These are phyloP conservation scores for Vachellia pachyceras DNA, from an alignment of 306 rosid species.

Conservation along the genomic window DNA sequence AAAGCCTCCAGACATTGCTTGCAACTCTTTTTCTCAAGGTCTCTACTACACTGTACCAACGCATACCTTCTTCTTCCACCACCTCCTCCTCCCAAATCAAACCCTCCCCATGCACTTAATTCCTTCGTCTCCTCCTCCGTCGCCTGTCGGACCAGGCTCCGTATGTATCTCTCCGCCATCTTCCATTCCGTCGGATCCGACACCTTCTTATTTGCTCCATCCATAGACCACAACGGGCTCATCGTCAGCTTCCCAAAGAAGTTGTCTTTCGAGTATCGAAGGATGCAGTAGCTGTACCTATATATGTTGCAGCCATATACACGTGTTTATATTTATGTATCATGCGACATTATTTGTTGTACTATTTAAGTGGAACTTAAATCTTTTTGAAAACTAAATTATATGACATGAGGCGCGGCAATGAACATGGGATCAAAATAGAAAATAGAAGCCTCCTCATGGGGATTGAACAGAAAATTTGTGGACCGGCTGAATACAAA, in stretches of 20 bases:
- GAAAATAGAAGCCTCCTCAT: not conserved
- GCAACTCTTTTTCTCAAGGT: conserved; percentile 37
- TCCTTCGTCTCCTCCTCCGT: not conserved
- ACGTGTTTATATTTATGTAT: no score
- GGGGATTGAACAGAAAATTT: not conserved
- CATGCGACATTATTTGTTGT: no score
- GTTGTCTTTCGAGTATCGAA: not conserved
- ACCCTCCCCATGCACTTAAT: not conserved
- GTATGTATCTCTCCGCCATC: not conserved
- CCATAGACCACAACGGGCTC: not conserved
- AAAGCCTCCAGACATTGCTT: conserved; percentile 42
- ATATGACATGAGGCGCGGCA: no score
- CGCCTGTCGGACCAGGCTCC: not conserved
- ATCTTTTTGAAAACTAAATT: no score
- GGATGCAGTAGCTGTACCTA: not conserved
- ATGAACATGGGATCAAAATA: not conserved
- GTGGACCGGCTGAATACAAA: not conserved
- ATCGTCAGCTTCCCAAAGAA: not conserved
- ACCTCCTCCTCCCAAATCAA: not conserved
- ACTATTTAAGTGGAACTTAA: no score
- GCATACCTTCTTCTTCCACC: not conserved
- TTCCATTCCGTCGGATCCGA: not conserved
- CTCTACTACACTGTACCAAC: conserved; percentile 51
- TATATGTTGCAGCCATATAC: not conserved
- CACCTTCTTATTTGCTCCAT: not conserved